Base-by-base conservation (phyloP, 1,284 basidiomycete genomes). In the Heterobasidion parviporum region DNA sequence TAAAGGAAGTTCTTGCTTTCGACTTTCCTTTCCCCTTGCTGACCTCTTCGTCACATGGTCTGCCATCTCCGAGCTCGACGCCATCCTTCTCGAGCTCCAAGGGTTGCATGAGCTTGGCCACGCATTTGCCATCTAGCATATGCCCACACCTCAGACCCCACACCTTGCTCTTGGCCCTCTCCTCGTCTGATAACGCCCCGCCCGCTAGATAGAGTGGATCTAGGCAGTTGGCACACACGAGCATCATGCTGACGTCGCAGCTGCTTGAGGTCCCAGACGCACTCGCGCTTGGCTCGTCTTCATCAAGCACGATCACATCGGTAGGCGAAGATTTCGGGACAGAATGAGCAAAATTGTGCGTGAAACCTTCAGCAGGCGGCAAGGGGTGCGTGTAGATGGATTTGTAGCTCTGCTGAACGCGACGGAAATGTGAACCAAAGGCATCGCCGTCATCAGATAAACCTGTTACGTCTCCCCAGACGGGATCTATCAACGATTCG, bases 101-200 rank as follows among this genome's bases (percentile, higher is more conserved):
- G 1, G 85, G 85, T 26, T 71, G 68, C 63, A 80, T 81, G 48
- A 89, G 58, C 59, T 74, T 71, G 56, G 77, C 75, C 5, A 85
- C 68, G 61, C 87, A 90, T 64, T 84, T 85, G 48, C 86, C 88
- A 61, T 90, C 88, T 2, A 90, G 74, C 62, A 90, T 69, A 63
- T 90, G 87, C 0, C 87, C 87, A 56, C 87, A 90, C 43, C 85
- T 74, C 55, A 90, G 68, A 2, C 77, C 81, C 86, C 85, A 89
- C 3, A 89, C 68, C 48, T 77, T 74, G 54, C 73, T 70, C 41
- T 67, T 68, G 48, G 70, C 70, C 20, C 64, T 66, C 46, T 68
- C 73, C 34, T 71, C 70, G 20, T 68, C 65, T 4, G 65, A 57
- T 41, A 53, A 53, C n/a, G 63, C 59, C 9, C 70, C 70, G 2